A percentile compares a stretch with the other conserved stretches of the same genome.
phyloP scores from a whole-genome alignment of 768 basidiomycete genomes.

The Boletellus emodensis region DNA sequence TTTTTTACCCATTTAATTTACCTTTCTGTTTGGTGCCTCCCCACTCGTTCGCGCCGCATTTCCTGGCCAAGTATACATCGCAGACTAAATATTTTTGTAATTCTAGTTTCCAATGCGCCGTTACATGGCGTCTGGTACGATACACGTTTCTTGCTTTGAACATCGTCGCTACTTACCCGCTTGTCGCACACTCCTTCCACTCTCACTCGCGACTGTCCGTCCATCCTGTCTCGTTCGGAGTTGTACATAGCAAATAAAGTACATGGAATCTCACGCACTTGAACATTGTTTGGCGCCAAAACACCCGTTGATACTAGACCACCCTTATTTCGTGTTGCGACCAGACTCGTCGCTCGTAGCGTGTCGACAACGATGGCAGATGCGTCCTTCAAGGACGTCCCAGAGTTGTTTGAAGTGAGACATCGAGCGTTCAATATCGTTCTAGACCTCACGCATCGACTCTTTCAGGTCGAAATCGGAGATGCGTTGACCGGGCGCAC shows the following conservation, averaged over 20 bases:
- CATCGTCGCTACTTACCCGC: conserved; percentile 11
- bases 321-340: not conserved
- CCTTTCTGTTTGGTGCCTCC: conserved; percentile 3
- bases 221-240: conserved; percentile 12
- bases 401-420: conserved; percentile 92
- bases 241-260: conserved; percentile 9
- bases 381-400: conserved; percentile 86
- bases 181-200: conserved; percentile 6
- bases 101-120: conserved; percentile 4
- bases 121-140: conserved; percentile 2
- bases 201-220: conserved; percentile 3
- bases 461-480: conserved; percentile 73
- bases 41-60: conserved; percentile 13
- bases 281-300: conserved; percentile 26
- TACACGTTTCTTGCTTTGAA: not conserved
- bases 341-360: not conserved
- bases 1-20: conserved; percentile 12
- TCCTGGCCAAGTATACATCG: conserved; percentile 2
- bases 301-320: conserved; percentile 16
- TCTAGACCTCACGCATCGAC: not conserved
- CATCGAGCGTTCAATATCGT: not conserved
- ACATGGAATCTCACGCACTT: conserved; percentile 6
- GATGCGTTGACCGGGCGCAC: conserved; percentile 88
- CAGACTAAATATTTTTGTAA: conserved; percentile 11
- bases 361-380: conserved; percentile 47